Conservation (phyloP, 192 early-diverging fungal genomes). For the Backusella luteola region DNA sequence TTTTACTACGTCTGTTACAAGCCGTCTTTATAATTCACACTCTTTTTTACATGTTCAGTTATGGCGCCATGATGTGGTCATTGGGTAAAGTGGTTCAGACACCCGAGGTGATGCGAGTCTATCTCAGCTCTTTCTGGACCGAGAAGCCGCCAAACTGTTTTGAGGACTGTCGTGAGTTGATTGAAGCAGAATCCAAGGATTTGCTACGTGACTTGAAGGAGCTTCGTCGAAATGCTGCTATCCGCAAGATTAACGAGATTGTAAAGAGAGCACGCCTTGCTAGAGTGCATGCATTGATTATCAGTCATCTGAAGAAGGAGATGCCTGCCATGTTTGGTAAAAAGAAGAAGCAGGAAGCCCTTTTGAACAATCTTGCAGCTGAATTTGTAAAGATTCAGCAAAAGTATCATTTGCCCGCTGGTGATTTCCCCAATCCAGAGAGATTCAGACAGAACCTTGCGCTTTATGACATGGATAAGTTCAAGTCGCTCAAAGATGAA, state of each 20-base stretch:
- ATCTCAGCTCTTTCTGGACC: slow-evolving; percentile 74
- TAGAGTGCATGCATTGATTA: slow-evolving; percentile 73
- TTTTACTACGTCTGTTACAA: too few species aligned
- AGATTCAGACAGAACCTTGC: slow-evolving; percentile 38
- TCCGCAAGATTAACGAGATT: slow-evolving; percentile 85
- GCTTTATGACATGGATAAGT: slow-evolving; percentile 48
- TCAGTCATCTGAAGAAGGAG: slow-evolving; percentile 70
- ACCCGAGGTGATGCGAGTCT: slow-evolving; percentile 85
- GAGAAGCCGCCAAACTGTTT: slow-evolving; percentile 59
- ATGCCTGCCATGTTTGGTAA: slow-evolving; percentile 81
- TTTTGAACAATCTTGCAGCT: slow-evolving; percentile 63
- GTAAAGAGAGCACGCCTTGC: slow-evolving; percentile 79
- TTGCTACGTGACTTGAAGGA: slow-evolving; percentile 67
- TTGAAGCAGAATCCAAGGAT: slow-evolving; percentile 71
- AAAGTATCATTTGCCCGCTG: slow-evolving; percentile 59
- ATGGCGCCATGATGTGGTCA: slow-evolving; percentile 92
- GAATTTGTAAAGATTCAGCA: slow-evolving; percentile 71
- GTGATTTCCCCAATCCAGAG: slow-evolving; percentile 48
- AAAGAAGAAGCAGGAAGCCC: slow-evolving; percentile 66
- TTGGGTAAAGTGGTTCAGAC: slow-evolving; percentile 81
- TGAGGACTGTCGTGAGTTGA: slow-evolving; percentile 63
- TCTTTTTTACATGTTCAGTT: slow-evolving; percentile 29
- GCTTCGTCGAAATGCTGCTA: slow-evolving; percentile 70
- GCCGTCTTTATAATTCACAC: too few species aligned
- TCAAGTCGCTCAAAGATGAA: slow-evolving; percentile 47